Base-by-base conservation (phyloP, 768 basidiomycete species). In the Mycena albidolilacea region DNA sequence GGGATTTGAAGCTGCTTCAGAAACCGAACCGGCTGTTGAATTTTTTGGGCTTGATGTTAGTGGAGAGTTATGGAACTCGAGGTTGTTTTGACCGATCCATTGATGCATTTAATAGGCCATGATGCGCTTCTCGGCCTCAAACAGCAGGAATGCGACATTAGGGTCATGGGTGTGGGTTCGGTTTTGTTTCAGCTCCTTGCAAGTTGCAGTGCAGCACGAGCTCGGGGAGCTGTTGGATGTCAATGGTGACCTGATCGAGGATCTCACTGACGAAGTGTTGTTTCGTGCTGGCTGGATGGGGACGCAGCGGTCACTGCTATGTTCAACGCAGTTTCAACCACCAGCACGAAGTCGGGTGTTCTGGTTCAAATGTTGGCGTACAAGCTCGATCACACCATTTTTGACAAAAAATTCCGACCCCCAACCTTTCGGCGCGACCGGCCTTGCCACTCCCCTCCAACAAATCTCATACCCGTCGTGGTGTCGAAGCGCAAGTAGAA, bases 181-280 rank as follows among this genome's bases (percentile, higher is more conserved):
- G 63, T n/a, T 4, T 55, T 70, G 6, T 41, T 41, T 11, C 41
- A 41, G 41, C 41, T 41, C 41, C 41, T n/a, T n/a, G n/a, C n/a
- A n/a, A n/a, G n/a, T 41, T 41, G 41, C 41, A 11, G 41, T 41
- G 41, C 69, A 70, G 54, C n/a, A 55, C 12, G 43, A 70, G 8
- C 61, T 70, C 2, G 61, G 52, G 30, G 61, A 70, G 41, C 52
- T 15, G 10, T 46, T 63, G 21, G 46, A 57, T 21, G 61, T 70
- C 38, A 64, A 64, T 30, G 69, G 69, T 4, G 62, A 70, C 62
- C 39, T 70, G 15, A 12, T 64, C 19, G n/a, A 2, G 3, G 69
- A 70, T 11, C 59, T 68, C 17, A 11, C 1, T 21, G 54, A 55
- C 10, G 23, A 35, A 30, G 23, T 19, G 23, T 55, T 55, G 54